A percentile compares a stretch with the other conserved stretches of the same genome.
These are phyloP conservation scores for Straminergon stramineum DNA, from an alignment of 225 moss, liverwort and hornwort genomes.

Conservation along the genomic window DNA sequence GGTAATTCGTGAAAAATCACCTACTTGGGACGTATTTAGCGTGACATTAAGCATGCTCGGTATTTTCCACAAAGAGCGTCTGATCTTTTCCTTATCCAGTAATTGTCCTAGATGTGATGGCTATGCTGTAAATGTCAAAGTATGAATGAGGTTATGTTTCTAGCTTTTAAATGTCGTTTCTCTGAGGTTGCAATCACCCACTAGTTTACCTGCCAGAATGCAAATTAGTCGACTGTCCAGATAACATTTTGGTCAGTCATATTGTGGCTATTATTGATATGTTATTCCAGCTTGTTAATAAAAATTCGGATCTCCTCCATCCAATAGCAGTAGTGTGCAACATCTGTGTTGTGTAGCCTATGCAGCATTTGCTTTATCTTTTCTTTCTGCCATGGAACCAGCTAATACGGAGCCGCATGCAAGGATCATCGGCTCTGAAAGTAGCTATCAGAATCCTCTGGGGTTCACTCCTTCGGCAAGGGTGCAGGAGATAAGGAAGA, in stretches of 20 bases:
- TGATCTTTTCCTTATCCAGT: background rate
- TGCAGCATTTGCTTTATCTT: background rate
- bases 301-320: background rate
- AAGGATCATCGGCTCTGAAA: background rate
- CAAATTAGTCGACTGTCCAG: background rate
- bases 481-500: conserved; percentile 58
- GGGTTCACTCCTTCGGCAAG: conserved; percentile 73
- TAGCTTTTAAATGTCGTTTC: background rate
- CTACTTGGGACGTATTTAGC: background rate
- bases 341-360: background rate
- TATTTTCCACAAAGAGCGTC: background rate
- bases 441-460: background rate
- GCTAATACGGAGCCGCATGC: background rate
- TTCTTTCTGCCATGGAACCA: conserved; percentile 1
- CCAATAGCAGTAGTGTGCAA: background rate
- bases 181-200: background rate
- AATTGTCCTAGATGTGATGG: background rate
- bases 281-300: background rate
- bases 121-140: background rate
- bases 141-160: background rate
- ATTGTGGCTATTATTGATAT: background rate
- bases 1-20: conserved; percentile 16
- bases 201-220: background rate
- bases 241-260: background rate
- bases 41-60: background rate